Base-by-base conservation (phyloP, 2,329 filamentous ascomycete species). In the Didymella glomerata region DNA sequence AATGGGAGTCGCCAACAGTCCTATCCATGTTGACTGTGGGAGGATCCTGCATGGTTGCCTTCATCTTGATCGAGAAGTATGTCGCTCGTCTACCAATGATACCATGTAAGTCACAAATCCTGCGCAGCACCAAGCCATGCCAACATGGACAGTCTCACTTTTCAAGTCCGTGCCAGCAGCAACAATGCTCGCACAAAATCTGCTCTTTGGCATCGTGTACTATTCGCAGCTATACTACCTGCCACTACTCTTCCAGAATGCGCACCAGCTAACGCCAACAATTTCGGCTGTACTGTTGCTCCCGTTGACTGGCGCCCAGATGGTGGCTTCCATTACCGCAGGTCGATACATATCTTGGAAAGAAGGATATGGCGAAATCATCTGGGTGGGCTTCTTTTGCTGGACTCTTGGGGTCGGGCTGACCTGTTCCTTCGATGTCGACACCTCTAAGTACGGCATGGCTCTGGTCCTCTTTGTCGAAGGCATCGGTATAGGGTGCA, bases 241-340 rank as follows among this genome's bases (percentile, higher is more conserved):
- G 5, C 86, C 86, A 1, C 76, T 88, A 0, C 89, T 86, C 70
- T 84, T 86, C 44, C 85, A 89, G 63, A 88, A 87, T 56, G 84
- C 82, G 3, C 79, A 81, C 24, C 75, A 77, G 27, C 77, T 76
- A 67, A 76, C 76, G 3, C 77, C 81, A 0, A 68, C 83, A 14
- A 74, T 76, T 13, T 85, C 86, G 3, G 86, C 86, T 1, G 77
- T 61, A 80, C 86, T 9, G 72, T 76, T 18, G 73, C 75, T 8
- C 84, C 88, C 70, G 71, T 79, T 70, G 18, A 40, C 57, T 13
- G 57, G 38, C 18, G 62, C 54, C 10, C 66, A 69, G 27, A 61
- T 67, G 3, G 63, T 77, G 1, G 69, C 78, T 6, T 85, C 83
- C 1, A 79, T 82, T 13, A 36, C 79, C 0, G 83, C 83, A 0